phyloP scores from a whole-genome alignment of 768 basidiomycete species.

The Mycena crocata region DNA sequence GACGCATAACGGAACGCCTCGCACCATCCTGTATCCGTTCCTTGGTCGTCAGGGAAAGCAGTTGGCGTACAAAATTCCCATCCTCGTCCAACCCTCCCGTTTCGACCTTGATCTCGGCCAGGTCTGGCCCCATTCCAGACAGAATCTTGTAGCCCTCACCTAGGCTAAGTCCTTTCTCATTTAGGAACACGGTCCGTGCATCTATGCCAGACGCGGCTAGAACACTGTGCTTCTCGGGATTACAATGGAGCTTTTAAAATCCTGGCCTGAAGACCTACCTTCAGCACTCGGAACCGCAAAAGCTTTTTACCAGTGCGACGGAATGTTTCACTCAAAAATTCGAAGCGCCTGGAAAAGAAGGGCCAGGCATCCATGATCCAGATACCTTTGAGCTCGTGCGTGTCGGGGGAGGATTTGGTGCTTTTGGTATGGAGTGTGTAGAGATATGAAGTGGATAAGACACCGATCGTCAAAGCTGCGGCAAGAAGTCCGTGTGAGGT shows the following conservation, averaged over 20 bases:
- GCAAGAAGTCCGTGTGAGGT: too few relatives aligned
- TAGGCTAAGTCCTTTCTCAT: not conserved
- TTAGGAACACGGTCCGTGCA: not conserved
- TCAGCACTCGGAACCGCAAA: constrained; percentile 45
- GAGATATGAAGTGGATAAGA: not conserved
- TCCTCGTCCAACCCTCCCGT: not conserved
- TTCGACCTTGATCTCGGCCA: not conserved
- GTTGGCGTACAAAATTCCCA: not conserved
- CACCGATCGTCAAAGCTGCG: not conserved
- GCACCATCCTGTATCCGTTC: not conserved
- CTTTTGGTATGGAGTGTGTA: not conserved
- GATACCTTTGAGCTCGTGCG: constrained; percentile 40
- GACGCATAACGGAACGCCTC: not conserved
- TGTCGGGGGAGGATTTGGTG: not conserved
- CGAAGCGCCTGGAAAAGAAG: constrained; percentile 47
- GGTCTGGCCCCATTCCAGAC: not conserved
- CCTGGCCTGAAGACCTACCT: constrained; percentile 32
- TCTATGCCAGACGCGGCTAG: not conserved
- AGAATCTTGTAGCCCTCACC: not conserved
- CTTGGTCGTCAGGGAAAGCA: not conserved
- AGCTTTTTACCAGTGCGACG: constrained; percentile 34
- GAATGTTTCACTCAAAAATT: constrained; percentile 45
- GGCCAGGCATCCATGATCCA: constrained; percentile 44
- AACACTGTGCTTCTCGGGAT: not conserved
- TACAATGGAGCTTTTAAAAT: not conserved